phyloP scores from a whole-genome alignment of 164 flowering plant species.

The Vitis rotundifolia region DNA sequence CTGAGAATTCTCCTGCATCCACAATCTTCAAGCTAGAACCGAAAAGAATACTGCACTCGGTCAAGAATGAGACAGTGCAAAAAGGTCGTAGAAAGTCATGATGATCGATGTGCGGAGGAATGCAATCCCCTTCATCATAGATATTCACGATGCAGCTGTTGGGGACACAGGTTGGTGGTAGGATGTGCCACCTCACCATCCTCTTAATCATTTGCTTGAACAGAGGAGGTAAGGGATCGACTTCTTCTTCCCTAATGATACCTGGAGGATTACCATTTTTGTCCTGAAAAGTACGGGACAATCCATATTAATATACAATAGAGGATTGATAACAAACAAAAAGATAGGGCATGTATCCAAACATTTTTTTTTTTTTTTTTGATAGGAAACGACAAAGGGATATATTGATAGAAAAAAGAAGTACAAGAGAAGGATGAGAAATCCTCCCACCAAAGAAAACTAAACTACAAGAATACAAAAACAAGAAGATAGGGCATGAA shows the following conservation, averaged over 20 bases:
- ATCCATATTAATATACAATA: background rate
- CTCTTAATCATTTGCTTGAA: slow-evolving; percentile 49
- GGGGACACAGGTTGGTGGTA: slow-evolving; percentile 52
- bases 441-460: too few relatives aligned
- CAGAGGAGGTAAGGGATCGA: slow-evolving; percentile 54
- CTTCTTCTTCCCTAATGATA: slow-evolving; percentile 57
- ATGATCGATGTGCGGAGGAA: slow-evolving; percentile 45
- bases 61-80: slow-evolving; percentile 57
- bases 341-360: background rate
- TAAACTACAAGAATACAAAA: too few relatives aligned
- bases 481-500: background rate
- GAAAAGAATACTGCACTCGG: slow-evolving; percentile 51
- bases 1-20: slow-evolving; percentile 44
- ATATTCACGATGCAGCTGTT: slow-evolving; percentile 65
- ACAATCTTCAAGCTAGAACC: slow-evolving; percentile 33
- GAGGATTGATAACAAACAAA: background rate
- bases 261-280: slow-evolving; percentile 67
- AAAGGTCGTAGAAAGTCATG: slow-evolving; percentile 46
- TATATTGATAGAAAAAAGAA: too few relatives aligned
- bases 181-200: slow-evolving; percentile 49
- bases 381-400: too few relatives aligned
- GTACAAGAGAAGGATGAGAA: too few relatives aligned
- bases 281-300: slow-evolving; percentile 35
- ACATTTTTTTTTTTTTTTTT: too few relatives aligned
- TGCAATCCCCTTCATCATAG: slow-evolving; percentile 64